phyloP scores from a whole-genome alignment of 352 stramenopile genomes.

The Pythium utonaiense region DNA sequence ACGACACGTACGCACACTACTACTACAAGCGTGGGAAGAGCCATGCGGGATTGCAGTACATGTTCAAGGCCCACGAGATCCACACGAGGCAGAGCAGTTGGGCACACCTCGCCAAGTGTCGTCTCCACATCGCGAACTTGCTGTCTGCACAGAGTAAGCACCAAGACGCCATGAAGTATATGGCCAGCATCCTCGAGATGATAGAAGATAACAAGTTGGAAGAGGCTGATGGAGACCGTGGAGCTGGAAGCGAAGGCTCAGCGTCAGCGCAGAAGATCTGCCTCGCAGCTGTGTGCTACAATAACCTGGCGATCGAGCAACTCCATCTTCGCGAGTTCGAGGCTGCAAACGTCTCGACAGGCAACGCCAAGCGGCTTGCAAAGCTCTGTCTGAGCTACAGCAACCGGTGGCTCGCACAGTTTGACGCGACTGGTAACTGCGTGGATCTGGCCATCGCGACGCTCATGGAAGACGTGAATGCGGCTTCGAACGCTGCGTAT shows the following conservation, averaged over 20 bases:
- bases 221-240: conserved; percentile 21
- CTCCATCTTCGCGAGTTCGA: conserved; percentile 82
- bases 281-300: conserved; percentile 87
- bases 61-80: conserved; percentile 81
- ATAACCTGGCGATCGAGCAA: conserved; percentile 92
- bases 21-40: conserved; percentile 86
- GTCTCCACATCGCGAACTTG: conserved; percentile 78
- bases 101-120: conserved; percentile 88
- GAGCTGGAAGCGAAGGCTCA: conserved; percentile 20
- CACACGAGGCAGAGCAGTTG: conserved; percentile 72
- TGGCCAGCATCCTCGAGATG: conserved; percentile 84
- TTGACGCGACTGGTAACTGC: conserved; percentile 86
- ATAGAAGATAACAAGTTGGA: conserved; percentile 89
- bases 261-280: conserved; percentile 88
- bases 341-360: conserved; percentile 61
- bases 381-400: conserved; percentile 90
- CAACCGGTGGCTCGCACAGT: conserved; percentile 87
- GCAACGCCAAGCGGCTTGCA: conserved; percentile 87
- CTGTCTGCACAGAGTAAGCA: conserved; percentile 79
- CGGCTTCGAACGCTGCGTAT: conserved; percentile 16
- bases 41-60: conserved; percentile 80
- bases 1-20: conserved; percentile 89
- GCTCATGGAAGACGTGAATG: conserved; percentile 59
- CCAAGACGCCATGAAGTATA: conserved; percentile 65
- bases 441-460: conserved; percentile 62